Base-by-base conservation (phyloP, 164 flowering plant genomes). In the Nelumbo lutea region DNA sequence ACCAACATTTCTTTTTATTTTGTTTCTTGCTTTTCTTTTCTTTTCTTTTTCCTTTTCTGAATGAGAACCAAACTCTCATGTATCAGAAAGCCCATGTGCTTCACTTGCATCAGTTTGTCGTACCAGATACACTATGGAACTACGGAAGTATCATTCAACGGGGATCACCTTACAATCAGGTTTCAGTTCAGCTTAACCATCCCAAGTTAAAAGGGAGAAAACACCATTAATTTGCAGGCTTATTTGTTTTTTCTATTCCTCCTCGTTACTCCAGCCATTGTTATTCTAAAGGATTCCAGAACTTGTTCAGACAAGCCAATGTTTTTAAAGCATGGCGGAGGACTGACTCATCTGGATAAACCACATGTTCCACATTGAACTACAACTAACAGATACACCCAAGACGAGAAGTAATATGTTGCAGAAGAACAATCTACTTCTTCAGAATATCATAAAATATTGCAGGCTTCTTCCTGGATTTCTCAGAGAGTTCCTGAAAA, bases 361-460 rank as follows among this genome's bases (percentile, higher is more conserved):
- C n/a, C 6, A 58, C 41, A 58, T n/a, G 60, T 58, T 5, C 39
- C 60, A 3, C 39, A n/a, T 6, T 2, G 41, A 39, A 58, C 27
- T 27, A 27, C 0, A 27, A 15, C 6, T 58, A n/a, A 40, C 9
- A 38, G 27, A 47, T 44, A 8, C 38, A 11, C 47, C 10, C 48
- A 45, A 27, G 38, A 43, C 9, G 44, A 43, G 45, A 57, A 44
- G 45, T 9, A 1, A 43, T 40, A 10, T 9, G 15, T 41, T 13
- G 48, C 56, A 55, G 62, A 27, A 53, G 40, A 8, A n/a, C 45
- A 56, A 43, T 61, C 61, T 67, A 80, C 14, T 83, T 75, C 73
- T 77, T 86, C 66, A 90, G 75, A 68, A 88, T 79, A 74, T 92
- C 91, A 64, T 84, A 86, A 70, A 77, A 92, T 62, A 78, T 68